Base-by-base conservation (phyloP, 2,329 filamentous ascomycete genomes). In the Venturia carpophila region DNA sequence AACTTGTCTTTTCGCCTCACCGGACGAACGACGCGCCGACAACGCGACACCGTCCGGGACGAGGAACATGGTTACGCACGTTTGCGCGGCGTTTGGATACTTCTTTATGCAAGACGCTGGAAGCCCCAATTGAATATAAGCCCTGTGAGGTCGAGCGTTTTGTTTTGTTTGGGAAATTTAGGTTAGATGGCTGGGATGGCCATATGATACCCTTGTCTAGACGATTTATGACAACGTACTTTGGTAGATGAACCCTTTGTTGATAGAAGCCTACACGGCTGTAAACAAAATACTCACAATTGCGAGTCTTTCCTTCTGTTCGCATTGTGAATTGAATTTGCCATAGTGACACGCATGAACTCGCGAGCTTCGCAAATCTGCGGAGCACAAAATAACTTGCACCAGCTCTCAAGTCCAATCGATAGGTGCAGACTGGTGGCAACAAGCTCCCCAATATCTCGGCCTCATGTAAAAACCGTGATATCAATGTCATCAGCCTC, bases 141-240 rank as follows among this genome's bases (percentile, higher is more conserved):
- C 15, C 27, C 19, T 7, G 17, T 15, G 30, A 58, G 52, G 30
- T 37, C 30, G 30, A 27, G 27, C 52, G 30, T 58, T 58, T 37
- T 37, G 52, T 58, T 37, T 37, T 37, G 52, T n/a, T 58, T 37
- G 13, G 52, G 52, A 58, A 34, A n/a, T 58, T 37, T 58, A 58
- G 52, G n/a, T 37, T 58, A 9, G 52, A 58, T 58, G 17, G 52
- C 30, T 11, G 5, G 52, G 52, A 58, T 58, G 52, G 52, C 47
- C 21, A 37, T 58, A 27, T 58, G 52, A 58, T 58, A 58, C 52
- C 52, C 52, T 58, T 58, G 52, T 58, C 9, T 34, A 37, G 52
- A 58, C 21, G 30, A 37, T 58, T 58, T 39, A 58, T 58, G 30
- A 15, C 52, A n/a, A 37, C 6, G 30, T 34, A 34, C 30, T 6